These are phyloP conservation scores for Porphyra umbilicalis DNA, from an alignment of 31 red algal genomes.

Conservation along the genomic window DNA sequence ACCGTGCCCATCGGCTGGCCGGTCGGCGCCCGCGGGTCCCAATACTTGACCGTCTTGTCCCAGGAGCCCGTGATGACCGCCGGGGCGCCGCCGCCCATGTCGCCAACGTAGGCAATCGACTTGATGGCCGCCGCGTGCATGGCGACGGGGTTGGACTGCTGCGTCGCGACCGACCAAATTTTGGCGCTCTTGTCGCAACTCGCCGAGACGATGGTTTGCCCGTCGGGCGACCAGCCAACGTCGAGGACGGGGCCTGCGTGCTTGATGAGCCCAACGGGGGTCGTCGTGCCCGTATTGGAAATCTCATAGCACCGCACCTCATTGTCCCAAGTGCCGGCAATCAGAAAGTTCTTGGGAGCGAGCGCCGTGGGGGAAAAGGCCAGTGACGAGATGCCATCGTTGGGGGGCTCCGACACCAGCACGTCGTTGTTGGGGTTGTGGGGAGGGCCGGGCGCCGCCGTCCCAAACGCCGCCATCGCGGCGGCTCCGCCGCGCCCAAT, in stretches of 20 bases:
- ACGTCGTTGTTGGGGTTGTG: constrained; percentile 93
- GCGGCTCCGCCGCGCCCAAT: not conserved
- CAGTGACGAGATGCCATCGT: constrained; percentile 76
- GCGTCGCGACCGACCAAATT: constrained; percentile 60
- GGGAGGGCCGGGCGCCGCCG: constrained; percentile 8
- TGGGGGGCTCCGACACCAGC: constrained; percentile 72
- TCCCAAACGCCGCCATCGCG: constrained; percentile 14
- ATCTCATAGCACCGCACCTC: constrained; percentile 92
- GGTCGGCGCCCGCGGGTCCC: constrained; percentile 85
- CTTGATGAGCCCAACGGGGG: constrained; percentile 63
- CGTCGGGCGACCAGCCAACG: constrained; percentile 59
- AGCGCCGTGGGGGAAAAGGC: constrained; percentile 84
- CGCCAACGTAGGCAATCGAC: constrained; percentile 57
- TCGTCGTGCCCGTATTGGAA: constrained; percentile 47
- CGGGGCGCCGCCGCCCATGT: constrained; percentile 60
- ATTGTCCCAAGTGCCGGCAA: constrained; percentile 87
- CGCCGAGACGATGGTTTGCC: constrained; percentile 73
- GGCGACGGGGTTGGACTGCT: constrained; percentile 46
- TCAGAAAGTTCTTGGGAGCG: constrained; percentile 71
- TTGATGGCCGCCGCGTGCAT: constrained; percentile 81
- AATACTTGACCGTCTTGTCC: constrained; percentile 91
- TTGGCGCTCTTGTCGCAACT: constrained; percentile 65
- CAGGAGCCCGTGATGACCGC: constrained; percentile 81
- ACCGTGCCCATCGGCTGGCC: constrained; percentile 65
- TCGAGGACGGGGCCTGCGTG: constrained; percentile 76